Evolutionary conservation across 345 rosid species (phyloP).

Genomic region (Carallia brachiata): DNA sequence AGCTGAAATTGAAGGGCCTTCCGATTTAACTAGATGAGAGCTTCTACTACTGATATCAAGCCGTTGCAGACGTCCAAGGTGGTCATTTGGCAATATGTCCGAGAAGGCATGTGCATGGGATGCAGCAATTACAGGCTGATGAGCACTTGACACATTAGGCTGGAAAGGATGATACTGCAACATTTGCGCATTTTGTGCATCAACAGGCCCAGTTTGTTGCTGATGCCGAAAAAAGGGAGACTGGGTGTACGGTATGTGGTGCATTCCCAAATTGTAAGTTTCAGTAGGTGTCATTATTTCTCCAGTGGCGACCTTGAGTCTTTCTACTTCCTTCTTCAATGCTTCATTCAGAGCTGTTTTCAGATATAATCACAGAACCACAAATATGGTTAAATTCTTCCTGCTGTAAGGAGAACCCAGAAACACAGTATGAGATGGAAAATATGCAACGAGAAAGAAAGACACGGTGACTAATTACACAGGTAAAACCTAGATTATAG

Average conservation of each 20-base stretch:
- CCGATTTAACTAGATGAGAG: conserved; percentile 54
- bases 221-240: conserved; percentile 47
- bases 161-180: conserved; percentile 49
- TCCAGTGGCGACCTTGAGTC: conserved; percentile 73
- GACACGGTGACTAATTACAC: background rate
- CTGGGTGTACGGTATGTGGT: conserved; percentile 48
- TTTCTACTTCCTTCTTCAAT: conserved; percentile 86
- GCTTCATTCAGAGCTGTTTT: conserved; percentile 71
- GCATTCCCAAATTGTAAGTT: conserved; percentile 67
- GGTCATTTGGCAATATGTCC: conserved; percentile 66
- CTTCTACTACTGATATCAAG: conserved; percentile 73
- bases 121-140: conserved; percentile 14
- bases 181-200: conserved; percentile 49
- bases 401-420: too few species aligned
- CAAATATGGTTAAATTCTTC: background rate
- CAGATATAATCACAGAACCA: background rate
- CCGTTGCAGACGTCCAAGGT: conserved; percentile 70
- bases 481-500: background rate
- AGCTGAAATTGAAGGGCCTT: conserved; percentile 62
- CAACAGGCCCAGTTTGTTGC: conserved; percentile 37
- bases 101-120: conserved; percentile 31
- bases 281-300: conserved; percentile 62
- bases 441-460: background rate
- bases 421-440: too few species aligned
- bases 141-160: conserved; percentile 26